These are phyloP conservation scores for Fusarium denticulatum DNA, from an alignment of 2,329 filamentous ascomycete species.

Conservation along the genomic window DNA sequence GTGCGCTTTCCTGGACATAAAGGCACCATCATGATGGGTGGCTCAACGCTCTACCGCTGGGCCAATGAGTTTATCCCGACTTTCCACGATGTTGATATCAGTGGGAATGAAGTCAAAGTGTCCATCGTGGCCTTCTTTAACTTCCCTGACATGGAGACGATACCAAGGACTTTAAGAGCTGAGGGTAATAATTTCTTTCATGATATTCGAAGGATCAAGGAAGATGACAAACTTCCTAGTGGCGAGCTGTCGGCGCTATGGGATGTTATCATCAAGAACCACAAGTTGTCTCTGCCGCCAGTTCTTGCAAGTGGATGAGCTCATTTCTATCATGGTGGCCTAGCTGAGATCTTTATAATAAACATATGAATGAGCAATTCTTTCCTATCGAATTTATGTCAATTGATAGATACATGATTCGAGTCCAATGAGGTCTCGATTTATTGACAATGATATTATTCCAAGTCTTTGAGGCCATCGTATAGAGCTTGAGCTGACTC, in stretches of 20 bases:
- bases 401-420: too few species aligned
- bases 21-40: slow-evolving; percentile 14
- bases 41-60: slow-evolving; percentile 15
- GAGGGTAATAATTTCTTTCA: neutral
- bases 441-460: neutral
- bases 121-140: slow-evolving; percentile 25
- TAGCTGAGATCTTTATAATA: too few species aligned
- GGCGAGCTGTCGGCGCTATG: neutral
- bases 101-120: neutral
- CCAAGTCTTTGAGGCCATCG: neutral
- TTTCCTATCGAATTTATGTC: accelerated
- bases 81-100: slow-evolving; percentile 6
- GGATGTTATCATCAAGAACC: neutral
- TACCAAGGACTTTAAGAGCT: neutral
- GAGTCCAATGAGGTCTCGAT: accelerated
- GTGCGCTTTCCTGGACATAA: neutral
- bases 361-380: too few species aligned
- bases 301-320: neutral
- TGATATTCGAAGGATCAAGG: neutral
- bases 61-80: slow-evolving; percentile 2
- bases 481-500: neutral
- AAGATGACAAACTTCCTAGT: neutral
- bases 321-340: too few species aligned
- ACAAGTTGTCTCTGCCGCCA: neutral
- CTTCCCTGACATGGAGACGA: slow-evolving; percentile 13